Evolutionary conservation across 352 stramenopile species (phyloP), one percentile per base, ranked within the genome.

Genomic region (Saprolegnia diclina): DNA sequence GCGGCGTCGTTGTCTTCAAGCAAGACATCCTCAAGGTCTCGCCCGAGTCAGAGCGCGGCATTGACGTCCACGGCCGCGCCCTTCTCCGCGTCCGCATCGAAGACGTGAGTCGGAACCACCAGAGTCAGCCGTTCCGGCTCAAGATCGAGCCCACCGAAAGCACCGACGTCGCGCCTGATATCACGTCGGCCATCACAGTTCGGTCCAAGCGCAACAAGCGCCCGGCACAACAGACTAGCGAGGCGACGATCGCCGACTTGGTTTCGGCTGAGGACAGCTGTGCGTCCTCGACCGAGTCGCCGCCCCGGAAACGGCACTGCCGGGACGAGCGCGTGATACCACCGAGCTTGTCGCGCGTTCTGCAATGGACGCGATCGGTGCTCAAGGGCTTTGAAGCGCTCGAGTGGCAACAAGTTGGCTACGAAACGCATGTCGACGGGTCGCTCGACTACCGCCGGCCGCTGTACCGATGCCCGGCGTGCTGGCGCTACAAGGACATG

Each of bases 31-130:
- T 91, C 24, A 72, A 81, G 50, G 67, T 74, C 21, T 72, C 38
- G 21, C 70, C 50, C 70, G 74, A 56, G 67, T 83, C 37, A 16
- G 70, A 59, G 74, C 79, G 63, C 62, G 78, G 64, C 66, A 81
- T 79, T 44, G 71, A 73, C 65, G 67, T 72, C 40, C 72, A 72
- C 9, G 79, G 76, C 22, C 76, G 72, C n/a, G 69, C 72, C n/a
- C 73, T 54, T 26, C 55, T 92, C 6, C 64, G 75, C 18, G 76
- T 89, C 44, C 74, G 85, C 19, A 82, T 93, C 38, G 78, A 93
- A 61, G 85, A 93, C 69, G 81, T 93, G n/a, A 88, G 74, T 14
- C 91, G 91, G 71, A 94, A 92, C 75, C 83, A 92, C 70, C 85
- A 94, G 66, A 80, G 77, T 42, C 80, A 91, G 75, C 71, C 74